Base-by-base conservation (phyloP, 2,329 filamentous ascomycete species). In the Meredithiella fracta region DNA sequence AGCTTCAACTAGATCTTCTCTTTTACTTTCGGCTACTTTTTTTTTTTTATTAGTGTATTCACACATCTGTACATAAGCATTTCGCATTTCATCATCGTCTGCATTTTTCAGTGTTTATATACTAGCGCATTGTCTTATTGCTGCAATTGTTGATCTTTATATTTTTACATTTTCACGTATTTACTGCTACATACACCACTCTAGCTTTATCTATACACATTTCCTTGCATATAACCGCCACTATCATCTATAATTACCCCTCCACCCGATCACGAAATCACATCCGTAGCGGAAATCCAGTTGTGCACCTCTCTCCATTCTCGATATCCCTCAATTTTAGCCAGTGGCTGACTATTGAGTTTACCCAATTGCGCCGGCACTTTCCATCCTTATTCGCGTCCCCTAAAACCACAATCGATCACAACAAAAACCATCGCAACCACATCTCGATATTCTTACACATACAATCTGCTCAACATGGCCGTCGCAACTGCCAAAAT, bases 401-500 rank as follows among this genome's bases (percentile, higher is more conserved):
- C 5, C 5, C 29, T 34, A 34, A 5, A 34, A 34, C 29, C 29
- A 34, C 11, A 5, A 11, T 34, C 29, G 5, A 11, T 34, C 11
- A 11, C 11, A 11, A 5, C 29, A 5, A 11, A n/a, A n/a, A 34
- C 29, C 5, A 34, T 5, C 29, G 29, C 29, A 34, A 34, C 5
- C 11, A n/a, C 3, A 15, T 31, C n/a, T 26, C n/a, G n/a, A 20
- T 23, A 37, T 9, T 14, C 37, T 11, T 14, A 25, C 26, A 25
- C 22, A 17, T 29, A 11, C 49, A 34, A 22, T 9, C 23, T 34
- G 26, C 9, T 5, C 8, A 22, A 26, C 15, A 49, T 54, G 51
- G 23, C 40, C 3, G 47, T 51, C 11, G 47, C 29, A 26, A 56
- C 44, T 20, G 52, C 31, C 23, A 52, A 15, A 20, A 58, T 58